Evolutionary conservation across 2,329 filamentous ascomycete species (phyloP), one percentile per base, ranked within the genome.

Genomic region (Stenocarpella maydis): DNA sequence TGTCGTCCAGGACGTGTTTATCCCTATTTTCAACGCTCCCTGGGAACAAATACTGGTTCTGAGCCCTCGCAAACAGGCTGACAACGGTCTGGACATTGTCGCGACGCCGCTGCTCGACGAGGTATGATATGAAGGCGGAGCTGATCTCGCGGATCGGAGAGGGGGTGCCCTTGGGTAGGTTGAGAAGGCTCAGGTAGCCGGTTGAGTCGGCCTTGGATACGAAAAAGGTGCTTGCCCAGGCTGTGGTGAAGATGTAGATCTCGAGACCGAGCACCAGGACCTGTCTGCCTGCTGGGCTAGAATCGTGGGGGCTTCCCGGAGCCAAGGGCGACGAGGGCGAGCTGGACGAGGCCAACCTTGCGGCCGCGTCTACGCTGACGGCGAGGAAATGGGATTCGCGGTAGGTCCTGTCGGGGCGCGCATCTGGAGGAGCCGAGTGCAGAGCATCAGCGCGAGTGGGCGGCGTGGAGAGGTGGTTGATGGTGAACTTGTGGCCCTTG

Each of bases 161-260:
- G 0, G 88, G 84, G 0, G 86, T 83, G n/a, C 87, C 85, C 73
- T 83, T 87, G 19, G 90, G 87, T 0, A 92, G 82, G 21, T 87
- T 82, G 43, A 95, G 82, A 2, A 91, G 84, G 73, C 90, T 84
- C 12, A 98, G 82, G 77, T 94, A 97, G 28, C 97, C 96, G 0
- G 95, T 98, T 12, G 96, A 98, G 81, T 99, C 96, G 60, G 96
- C 96, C 80, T 99, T 99, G 72, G 95, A 95, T 28, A 99, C 91
- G 78, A 99, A 99, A 66, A 98, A 87, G 4, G 93, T 98, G 1
- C 92, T 97, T 28, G 94, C 87, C 74, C 88, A 87, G 54, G 88
- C 87, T 0, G 95, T 97, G 0, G 90, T 92, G 80, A 97, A 99
- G 71, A 99, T 87, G 74, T 96, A 86, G 64, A 98, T 85, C 78